Percentiles rank a stretch among this genome's conserved stretches.
Conservation (phyloP, 495 filamentous ascomycete genomes). For the Aspergillus mulundensis region DNA sequence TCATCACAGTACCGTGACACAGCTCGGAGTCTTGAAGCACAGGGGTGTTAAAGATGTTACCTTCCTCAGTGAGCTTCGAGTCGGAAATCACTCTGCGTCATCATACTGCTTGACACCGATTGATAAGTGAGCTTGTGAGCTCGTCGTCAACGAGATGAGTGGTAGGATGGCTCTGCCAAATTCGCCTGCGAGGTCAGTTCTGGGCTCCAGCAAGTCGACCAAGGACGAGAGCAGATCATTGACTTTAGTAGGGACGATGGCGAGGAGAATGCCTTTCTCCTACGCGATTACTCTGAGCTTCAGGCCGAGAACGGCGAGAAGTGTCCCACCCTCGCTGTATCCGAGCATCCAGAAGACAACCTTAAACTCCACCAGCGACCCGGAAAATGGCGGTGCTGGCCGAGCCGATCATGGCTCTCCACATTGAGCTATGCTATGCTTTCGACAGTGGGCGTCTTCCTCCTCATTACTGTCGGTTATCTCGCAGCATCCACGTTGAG, state of each 20-base stretch:
- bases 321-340: not conserved
- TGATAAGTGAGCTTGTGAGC: not conserved
- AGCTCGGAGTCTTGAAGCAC: too few species aligned
- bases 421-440: not conserved
- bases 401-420: not conserved
- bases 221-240: not conserved
- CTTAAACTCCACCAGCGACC: not conserved
- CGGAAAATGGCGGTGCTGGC: not conserved
- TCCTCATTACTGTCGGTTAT: not conserved
- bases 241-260: slow-evolving; percentile 10
- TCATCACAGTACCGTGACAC: too few species aligned
- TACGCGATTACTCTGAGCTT: not conserved
- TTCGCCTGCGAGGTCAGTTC: slow-evolving; percentile 13
- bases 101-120: not conserved
- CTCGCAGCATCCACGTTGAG: not conserved
- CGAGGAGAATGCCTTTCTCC: slow-evolving; percentile 7
- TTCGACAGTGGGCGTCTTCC: not conserved
- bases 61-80: too few species aligned
- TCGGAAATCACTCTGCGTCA: too few species aligned
- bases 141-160: slow-evolving; percentile 8
- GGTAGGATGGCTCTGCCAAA: not conserved
- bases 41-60: too few species aligned
- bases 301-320: slow-evolving; percentile 9
- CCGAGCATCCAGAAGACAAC: not conserved
- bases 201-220: not conserved